Percentiles rank a stretch among this genome's conserved stretches.
Evolutionary conservation across 208 protist species (phyloP).

Genomic region (Dictyostelium gargantuum): DNA sequence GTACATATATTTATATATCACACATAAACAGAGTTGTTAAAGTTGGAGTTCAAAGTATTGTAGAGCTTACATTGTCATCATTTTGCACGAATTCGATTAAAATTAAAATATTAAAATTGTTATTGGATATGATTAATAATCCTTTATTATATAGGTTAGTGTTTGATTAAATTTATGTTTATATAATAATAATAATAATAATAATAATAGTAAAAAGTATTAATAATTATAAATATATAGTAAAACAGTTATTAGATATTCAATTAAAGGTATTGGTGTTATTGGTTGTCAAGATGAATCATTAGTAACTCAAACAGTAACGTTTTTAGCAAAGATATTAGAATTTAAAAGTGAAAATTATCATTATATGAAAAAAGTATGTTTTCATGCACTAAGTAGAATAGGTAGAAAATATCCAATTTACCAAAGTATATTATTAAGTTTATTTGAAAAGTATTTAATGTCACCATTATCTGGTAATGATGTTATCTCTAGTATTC

Average conservation of each 20-base stretch:
- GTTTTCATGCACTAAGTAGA: conserved; percentile 27
- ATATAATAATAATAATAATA: too few species aligned
- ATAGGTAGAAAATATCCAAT: conserved; percentile 35
- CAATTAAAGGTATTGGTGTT: not conserved
- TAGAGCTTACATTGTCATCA: not conserved
- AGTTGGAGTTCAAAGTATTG: conserved; percentile 6
- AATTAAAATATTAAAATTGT: conserved; percentile 36
- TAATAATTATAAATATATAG: not conserved
- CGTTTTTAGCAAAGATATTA: conserved; percentile 39
- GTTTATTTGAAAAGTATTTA: conserved; percentile 36
- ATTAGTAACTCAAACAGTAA: conserved; percentile 32
- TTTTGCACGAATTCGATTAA: not conserved
- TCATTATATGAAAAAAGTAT: conserved; percentile 42
- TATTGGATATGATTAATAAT: conserved; percentile 31
- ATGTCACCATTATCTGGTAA: not conserved
- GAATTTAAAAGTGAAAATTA: conserved; percentile 55
- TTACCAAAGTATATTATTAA: conserved; percentile 8
- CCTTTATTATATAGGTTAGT: conserved; percentile 24
- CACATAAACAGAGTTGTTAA: conserved; percentile 48
- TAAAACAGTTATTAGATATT: conserved; percentile 16
- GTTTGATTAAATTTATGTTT: too few species aligned
- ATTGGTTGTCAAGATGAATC: conserved; percentile 54
- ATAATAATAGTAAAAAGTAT: too few species aligned
- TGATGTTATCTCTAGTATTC: not conserved
- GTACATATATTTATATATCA: too few species aligned